Evolutionary conservation across 441 rosid species (phyloP).

Genomic region (Pelargonium australe): DNA sequence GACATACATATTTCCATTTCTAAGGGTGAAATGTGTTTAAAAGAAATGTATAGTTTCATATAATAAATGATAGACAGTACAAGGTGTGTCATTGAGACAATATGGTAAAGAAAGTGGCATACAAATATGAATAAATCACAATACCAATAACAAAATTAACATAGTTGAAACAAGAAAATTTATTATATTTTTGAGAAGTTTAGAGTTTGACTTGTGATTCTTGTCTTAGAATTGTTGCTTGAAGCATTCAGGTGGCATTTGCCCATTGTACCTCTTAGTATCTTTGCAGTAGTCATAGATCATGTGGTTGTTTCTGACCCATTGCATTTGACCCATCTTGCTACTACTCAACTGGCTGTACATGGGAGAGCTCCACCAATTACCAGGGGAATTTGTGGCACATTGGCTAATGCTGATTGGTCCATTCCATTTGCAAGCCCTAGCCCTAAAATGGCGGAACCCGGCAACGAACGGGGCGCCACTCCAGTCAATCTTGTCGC

Average conservation of each 20-base stretch:
- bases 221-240: constrained; percentile 35
- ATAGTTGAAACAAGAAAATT: too few species aligned
- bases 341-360: constrained; percentile 41
- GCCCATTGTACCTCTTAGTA: constrained; percentile 49
- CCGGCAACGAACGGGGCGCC: constrained; percentile 42
- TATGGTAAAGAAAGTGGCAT: too few species aligned
- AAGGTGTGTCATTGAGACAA: too few species aligned
- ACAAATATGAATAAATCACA: too few species aligned
- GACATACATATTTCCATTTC: too few species aligned
- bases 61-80: too few species aligned
- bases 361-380: constrained; percentile 63
- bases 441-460: constrained; percentile 33
- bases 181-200: too few species aligned
- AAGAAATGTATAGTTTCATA: too few species aligned
- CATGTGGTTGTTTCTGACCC: constrained; percentile 54
- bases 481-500: constrained; percentile 40
- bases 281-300: constrained; percentile 72
- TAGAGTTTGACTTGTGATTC: too few species aligned
- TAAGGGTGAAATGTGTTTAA: too few species aligned
- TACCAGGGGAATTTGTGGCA: constrained; percentile 31
- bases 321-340: constrained; percentile 40
- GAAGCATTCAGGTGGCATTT: constrained; percentile 48
- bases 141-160: too few species aligned
- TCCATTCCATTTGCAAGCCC: constrained; percentile 64
- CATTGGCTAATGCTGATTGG: constrained; percentile 46